Conservation (phyloP, 805 yeast genomes). For the Candida broadrunensis region DNA sequence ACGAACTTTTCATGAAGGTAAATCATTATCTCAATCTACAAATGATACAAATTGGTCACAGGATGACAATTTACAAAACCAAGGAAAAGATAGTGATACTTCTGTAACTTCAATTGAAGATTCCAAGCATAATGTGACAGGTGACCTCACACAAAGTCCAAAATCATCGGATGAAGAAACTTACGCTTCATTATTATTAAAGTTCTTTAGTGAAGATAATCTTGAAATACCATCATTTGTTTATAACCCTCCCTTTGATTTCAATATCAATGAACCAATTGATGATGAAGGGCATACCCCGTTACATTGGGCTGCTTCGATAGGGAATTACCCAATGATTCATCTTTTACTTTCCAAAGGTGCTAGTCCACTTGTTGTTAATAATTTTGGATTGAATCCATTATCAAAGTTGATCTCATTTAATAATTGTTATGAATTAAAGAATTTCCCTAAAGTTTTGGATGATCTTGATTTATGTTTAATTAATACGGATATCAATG, state of each 20-base stretch:
- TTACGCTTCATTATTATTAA: slow-evolving; percentile 37
- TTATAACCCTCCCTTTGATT: slow-evolving; percentile 59
- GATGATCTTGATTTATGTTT: slow-evolving; percentile 74
- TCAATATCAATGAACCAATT: slow-evolving; percentile 71
- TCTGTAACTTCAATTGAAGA: slow-evolving; percentile 32
- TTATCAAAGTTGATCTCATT: slow-evolving; percentile 80
- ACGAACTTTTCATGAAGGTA: slow-evolving; percentile 5
- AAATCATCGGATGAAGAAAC: slow-evolving; percentile 51
- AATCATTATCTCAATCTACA: slow-evolving; percentile 33
- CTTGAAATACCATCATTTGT: slow-evolving; percentile 60
- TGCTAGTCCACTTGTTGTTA: slow-evolving; percentile 56
- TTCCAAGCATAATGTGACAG: neutral
- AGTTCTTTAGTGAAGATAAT: slow-evolving; percentile 42
- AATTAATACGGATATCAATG: slow-evolving; percentile 70
- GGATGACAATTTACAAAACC: slow-evolving; percentile 22
- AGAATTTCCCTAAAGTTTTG: slow-evolving; percentile 75
- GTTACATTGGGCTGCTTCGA: slow-evolving; percentile 96
- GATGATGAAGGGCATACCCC: slow-evolving; percentile 95
- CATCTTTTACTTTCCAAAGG: slow-evolving; percentile 75
- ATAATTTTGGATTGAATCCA: slow-evolving; percentile 78
- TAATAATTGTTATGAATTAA: slow-evolving; percentile 80
- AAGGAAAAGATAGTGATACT: slow-evolving; percentile 37
- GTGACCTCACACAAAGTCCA: slow-evolving; percentile 21
- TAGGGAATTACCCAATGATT: slow-evolving; percentile 79
- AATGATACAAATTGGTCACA: slow-evolving; percentile 47